Base-by-base conservation (phyloP, 2,329 filamentous ascomycete genomes). In the Dactylella cylindrospora region DNA sequence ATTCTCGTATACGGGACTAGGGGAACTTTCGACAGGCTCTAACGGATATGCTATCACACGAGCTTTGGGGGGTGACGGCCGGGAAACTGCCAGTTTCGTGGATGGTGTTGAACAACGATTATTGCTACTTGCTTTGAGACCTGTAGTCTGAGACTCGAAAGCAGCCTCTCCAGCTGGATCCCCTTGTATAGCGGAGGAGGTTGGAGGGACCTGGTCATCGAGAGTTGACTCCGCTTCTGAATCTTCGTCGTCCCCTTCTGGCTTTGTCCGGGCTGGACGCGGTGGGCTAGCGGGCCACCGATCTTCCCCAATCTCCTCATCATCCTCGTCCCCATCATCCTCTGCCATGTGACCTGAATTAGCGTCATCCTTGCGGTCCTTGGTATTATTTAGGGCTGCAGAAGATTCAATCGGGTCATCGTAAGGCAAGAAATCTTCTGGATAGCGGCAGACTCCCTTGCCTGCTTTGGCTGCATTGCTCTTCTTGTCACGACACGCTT, bases 361-460 rank as follows among this genome's bases (percentile, higher is more conserved):
- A 50, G 46, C 23, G 1, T n/a, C 15, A 6, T 15, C 38, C 8
- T 20, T 12, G 29, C 26, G 40, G 5, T 22, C 26, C 8, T 32
- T 35, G 0, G 41, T 35, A 12, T 12, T 20, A 13, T 32, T 12
- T 15, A n/a, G n/a, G n/a, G 36, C 17, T 9, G 55, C 31, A 10
- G 41, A 43, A 5, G 40, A 43, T 49, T 61, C 47, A 17, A 62
- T 62, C 1, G 49, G 25, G 28, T 49, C 51, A 29, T 54, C 9
- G 19, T 39, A 44, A 5, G 57, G 57, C 17, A 36, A 36, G 19
- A 62, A 62, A 15, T 54, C 57, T 40, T 46, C 43, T 13, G 57
- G 57, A 22, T 50, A 62, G 13, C 19, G 12, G 38, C 22, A 35
- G 36, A 29, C 15, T 25, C 35, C 28, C 45, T n/a, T n/a, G n/a